These are phyloP conservation scores for Podila verticillata DNA, from an alignment of 192 early-diverging fungal genomes.

Conservation along the genomic window DNA sequence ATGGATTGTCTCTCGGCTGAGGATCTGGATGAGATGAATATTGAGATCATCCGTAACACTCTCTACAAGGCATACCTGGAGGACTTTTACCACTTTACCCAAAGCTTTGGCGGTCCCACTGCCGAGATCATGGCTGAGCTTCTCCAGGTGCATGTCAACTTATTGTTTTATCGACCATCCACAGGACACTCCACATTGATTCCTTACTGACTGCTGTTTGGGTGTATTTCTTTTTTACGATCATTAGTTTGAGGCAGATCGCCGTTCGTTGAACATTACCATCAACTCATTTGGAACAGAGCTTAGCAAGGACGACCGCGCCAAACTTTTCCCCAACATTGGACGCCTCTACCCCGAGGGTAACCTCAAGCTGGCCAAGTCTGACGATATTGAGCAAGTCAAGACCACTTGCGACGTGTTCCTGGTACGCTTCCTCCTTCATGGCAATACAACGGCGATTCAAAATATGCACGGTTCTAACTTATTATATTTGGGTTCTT, in stretches of 20 bases:
- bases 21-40: conserved; percentile 99
- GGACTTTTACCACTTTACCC: conserved; percentile 91
- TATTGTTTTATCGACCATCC: not conserved
- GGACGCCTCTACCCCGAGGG: conserved; percentile 96
- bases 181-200: no score
- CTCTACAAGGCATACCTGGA: conserved; percentile 99
- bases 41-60: conserved; percentile 99
- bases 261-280: conserved; percentile 97
- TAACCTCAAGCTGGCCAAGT: conserved; percentile 78
- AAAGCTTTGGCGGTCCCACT: conserved; percentile 82
- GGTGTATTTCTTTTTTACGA: no score
- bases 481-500: not conserved
- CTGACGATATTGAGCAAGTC: conserved; percentile 97
- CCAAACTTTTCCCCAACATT: conserved; percentile 91
- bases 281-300: conserved; percentile 99
- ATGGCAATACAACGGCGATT: no score
- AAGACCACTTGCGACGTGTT: conserved; percentile 85
- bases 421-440: conserved; percentile 59
- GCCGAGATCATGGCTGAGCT: conserved; percentile 94
- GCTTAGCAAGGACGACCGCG: conserved; percentile 94
- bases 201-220: not conserved
- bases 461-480: not conserved
- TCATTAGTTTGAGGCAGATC: conserved; percentile 94
- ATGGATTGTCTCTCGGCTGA: conserved; percentile 95
- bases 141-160: conserved; percentile 67